These are phyloP conservation scores for Microcos paniculata DNA, from an alignment of 345 rosid genomes.

Conservation along the genomic window DNA sequence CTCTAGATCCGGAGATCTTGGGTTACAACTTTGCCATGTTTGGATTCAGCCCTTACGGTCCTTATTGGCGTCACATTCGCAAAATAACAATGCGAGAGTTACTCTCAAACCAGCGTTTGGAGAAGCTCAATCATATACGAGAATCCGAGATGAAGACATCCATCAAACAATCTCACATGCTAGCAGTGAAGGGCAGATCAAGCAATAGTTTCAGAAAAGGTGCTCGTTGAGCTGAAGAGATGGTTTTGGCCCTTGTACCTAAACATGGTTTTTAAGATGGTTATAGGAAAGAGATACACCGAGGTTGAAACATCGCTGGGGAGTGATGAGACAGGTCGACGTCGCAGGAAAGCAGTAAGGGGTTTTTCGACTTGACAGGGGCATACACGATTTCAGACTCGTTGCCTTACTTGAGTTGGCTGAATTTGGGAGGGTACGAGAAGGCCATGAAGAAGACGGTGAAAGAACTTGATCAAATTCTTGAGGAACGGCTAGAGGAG, in stretches of 20 bases:
- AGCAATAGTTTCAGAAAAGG: conserved; percentile 18
- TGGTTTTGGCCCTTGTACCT: conserved; percentile 46
- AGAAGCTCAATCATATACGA: conserved; percentile 42
- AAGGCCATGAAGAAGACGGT: conserved; percentile 65
- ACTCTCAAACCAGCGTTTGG: conserved; percentile 56
- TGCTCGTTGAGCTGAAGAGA: conserved; percentile 39
- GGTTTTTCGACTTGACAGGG: conserved; percentile 47
- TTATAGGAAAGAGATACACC: conserved; percentile 49
- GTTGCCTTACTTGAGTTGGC: conserved; percentile 52
- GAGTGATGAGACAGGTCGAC: conserved; percentile 28
- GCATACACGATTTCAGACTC: conserved; percentile 53
- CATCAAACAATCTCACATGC: conserved; percentile 32
- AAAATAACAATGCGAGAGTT: conserved; percentile 59
- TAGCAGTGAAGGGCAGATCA: conserved; percentile 10
- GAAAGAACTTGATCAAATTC: conserved; percentile 37
- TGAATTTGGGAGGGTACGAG: conserved; percentile 53
- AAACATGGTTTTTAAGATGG: conserved; percentile 40
- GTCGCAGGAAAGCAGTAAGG: conserved; percentile 36
- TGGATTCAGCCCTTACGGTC: conserved; percentile 59
- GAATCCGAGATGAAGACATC: neutral
- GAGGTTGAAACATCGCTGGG: conserved; percentile 2
- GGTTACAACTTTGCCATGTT: conserved; percentile 64
- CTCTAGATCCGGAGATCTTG: conserved; percentile 49
- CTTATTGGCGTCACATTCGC: conserved; percentile 70
- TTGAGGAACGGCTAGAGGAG: conserved; percentile 42